phyloP scores from a whole-genome alignment of 2,329 filamentous ascomycete species.

The Penicillium sp. region DNA sequence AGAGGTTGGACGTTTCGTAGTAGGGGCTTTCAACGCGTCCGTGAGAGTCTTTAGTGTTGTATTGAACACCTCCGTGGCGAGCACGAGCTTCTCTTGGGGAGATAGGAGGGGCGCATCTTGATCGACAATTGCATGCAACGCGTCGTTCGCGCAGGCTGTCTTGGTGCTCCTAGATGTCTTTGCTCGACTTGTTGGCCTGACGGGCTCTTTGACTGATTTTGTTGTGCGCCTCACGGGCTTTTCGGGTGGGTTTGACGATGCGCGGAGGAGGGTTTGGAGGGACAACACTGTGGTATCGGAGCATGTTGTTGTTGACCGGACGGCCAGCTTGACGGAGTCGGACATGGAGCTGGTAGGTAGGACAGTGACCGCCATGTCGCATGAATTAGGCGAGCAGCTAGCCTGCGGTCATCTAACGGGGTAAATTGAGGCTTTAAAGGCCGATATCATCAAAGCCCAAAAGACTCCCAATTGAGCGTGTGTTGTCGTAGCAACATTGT shows the following conservation, averaged over 20 bases:
- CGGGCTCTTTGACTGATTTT: slow-evolving; percentile 25
- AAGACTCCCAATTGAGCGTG: slow-evolving; percentile 18
- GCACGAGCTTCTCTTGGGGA: slow-evolving; percentile 39
- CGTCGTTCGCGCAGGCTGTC: slow-evolving; percentile 26
- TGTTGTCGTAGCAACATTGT: slow-evolving; percentile 35
- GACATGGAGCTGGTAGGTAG: slow-evolving; percentile 32
- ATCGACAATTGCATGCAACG: slow-evolving; percentile 26
- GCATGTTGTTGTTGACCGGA: slow-evolving; percentile 56
- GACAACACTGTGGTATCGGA: slow-evolving; percentile 45
- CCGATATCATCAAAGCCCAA: slow-evolving; percentile 21
- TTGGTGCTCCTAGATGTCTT: slow-evolving; percentile 27
- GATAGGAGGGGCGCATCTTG: slow-evolving; percentile 32
- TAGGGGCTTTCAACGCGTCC: slow-evolving; percentile 33
- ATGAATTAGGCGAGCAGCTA: slow-evolving; percentile 14
- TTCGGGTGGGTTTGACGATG: slow-evolving; percentile 24
- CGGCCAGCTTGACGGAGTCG: slow-evolving; percentile 55
- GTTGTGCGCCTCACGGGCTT: slow-evolving; percentile 24
- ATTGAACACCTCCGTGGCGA: slow-evolving; percentile 51
- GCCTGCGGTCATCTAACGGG: slow-evolving; percentile 16
- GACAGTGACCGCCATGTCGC: slow-evolving; percentile 34
- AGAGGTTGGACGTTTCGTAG: slow-evolving; percentile 16
- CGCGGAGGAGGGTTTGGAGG: slow-evolving; percentile 41
- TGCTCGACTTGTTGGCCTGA: slow-evolving; percentile 22
- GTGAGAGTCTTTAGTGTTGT: slow-evolving; percentile 44
- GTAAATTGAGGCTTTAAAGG: slow-evolving; percentile 19